These are phyloP conservation scores for Aspergillus sp. DNA, from an alignment of 2,329 filamentous ascomycete species.

Conservation along the genomic window DNA sequence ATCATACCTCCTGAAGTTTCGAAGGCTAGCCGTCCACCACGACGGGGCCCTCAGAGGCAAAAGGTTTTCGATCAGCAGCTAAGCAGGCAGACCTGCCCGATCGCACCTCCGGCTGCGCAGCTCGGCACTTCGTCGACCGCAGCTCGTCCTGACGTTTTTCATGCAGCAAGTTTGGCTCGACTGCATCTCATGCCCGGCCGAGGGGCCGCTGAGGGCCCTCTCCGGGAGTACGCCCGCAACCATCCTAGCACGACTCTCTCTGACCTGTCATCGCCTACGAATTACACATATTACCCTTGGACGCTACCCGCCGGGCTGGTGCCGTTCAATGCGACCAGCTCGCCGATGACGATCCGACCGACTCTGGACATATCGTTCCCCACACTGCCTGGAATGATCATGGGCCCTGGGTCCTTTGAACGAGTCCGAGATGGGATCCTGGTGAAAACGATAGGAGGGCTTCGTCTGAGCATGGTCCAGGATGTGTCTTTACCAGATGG, in stretches of 20 bases:
- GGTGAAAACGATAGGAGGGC: constrained; percentile 52
- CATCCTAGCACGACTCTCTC: constrained; percentile 49
- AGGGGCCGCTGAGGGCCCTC: constrained; percentile 50
- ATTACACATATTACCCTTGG: constrained; percentile 88
- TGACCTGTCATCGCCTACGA: constrained; percentile 55
- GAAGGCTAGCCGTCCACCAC: constrained; percentile 1
- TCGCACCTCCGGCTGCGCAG: constrained; percentile 50
- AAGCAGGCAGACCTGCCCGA: constrained; percentile 55
- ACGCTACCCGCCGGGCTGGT: constrained; percentile 71
- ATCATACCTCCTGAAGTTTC: constrained; percentile 58
- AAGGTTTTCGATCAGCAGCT: constrained; percentile 5
- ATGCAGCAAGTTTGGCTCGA: constrained; percentile 76
- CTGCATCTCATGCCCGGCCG: constrained; percentile 63
- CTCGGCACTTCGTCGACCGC: constrained; percentile 73
- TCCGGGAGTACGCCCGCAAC: constrained; percentile 46
- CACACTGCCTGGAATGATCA: constrained; percentile 42
- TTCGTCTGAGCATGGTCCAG: constrained; percentile 46
- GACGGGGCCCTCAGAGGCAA: constrained; percentile 7
- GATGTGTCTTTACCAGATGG: constrained; percentile 29
- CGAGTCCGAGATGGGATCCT: constrained; percentile 53
- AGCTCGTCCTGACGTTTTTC: constrained; percentile 72
- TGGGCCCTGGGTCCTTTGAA: constrained; percentile 45
- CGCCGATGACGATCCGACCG: constrained; percentile 59
- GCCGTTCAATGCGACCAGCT: constrained; percentile 68
- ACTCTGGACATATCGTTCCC: constrained; percentile 65